phyloP scores from a whole-genome alignment of 805 yeast species.

The Hanseniaspora meyeri region DNA sequence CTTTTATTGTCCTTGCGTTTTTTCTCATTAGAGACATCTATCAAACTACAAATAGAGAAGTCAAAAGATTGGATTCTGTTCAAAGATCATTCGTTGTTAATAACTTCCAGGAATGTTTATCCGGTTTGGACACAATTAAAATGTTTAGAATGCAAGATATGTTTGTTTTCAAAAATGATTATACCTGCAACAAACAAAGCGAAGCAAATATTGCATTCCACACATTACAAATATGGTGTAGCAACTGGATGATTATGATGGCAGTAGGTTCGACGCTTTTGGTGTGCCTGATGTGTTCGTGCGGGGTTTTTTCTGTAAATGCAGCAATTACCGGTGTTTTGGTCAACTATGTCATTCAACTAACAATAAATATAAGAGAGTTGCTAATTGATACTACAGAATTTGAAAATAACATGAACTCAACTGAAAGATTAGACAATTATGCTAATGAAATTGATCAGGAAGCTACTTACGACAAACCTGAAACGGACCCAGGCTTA shows the following conservation, averaged over 20 bases:
- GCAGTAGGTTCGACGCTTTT: constrained; percentile 42
- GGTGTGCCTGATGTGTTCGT: constrained; percentile 47
- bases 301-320: constrained; percentile 43
- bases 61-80: constrained; percentile 62
- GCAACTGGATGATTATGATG: constrained; percentile 44
- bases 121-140: constrained; percentile 54
- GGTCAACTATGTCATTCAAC: constrained; percentile 47
- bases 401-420: constrained; percentile 49
- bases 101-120: constrained; percentile 57
- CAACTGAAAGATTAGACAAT: constrained; percentile 52
- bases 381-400: constrained; percentile 55
- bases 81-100: constrained; percentile 60
- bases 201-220: constrained; percentile 50
- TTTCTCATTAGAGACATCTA: constrained; percentile 39
- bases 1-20: constrained; percentile 36
- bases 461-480: constrained; percentile 43
- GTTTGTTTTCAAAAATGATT: constrained; percentile 37
- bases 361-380: constrained; percentile 45
- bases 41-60: constrained; percentile 60
- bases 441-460: constrained; percentile 53
- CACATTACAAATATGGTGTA: constrained; percentile 63
- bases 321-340: constrained; percentile 60
- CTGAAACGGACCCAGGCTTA: constrained; percentile 34
- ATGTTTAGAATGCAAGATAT: constrained; percentile 38
- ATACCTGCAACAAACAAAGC: constrained; percentile 48